Conservation (phyloP, 352 stramenopile genomes). For the Phytopythium aichiense region DNA sequence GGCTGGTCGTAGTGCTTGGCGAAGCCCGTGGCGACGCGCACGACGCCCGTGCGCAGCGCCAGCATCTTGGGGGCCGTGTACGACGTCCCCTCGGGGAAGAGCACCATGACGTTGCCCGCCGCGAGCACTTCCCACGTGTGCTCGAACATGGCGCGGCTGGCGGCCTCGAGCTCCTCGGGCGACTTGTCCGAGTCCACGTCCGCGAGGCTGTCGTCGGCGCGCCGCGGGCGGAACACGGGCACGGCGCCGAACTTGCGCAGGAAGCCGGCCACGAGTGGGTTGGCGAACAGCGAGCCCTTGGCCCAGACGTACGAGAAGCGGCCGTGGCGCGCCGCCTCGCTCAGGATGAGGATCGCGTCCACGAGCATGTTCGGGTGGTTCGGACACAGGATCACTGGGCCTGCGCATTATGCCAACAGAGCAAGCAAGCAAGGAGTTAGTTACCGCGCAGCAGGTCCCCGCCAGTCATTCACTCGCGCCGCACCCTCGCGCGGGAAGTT, state of each 20-base stretch:
- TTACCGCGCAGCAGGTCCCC: neutral
- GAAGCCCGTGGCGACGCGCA: constrained; percentile 70
- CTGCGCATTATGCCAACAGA: constrained; percentile 11
- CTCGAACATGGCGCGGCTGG: constrained; percentile 74
- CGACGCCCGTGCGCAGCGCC: constrained; percentile 62
- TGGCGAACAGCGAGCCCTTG: constrained; percentile 75
- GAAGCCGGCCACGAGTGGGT: constrained; percentile 33
- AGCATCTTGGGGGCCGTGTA: constrained; percentile 82
- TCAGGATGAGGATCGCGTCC: constrained; percentile 71
- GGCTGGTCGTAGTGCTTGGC: constrained; percentile 60
- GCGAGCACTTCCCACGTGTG: constrained; percentile 60
- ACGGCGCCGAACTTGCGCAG: constrained; percentile 54
- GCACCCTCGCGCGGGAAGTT: constrained; percentile 69
- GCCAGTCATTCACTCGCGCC: too few species aligned
- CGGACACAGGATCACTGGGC: constrained; percentile 70
- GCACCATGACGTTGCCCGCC: constrained; percentile 62
- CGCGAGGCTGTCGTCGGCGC: constrained; percentile 33
- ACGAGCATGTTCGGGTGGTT: constrained; percentile 86
- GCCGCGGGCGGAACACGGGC: constrained; percentile 61
- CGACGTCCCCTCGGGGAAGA: constrained; percentile 78
- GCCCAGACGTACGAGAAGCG: constrained; percentile 68
- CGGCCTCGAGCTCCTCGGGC: constrained; percentile 50
- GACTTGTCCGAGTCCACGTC: constrained; percentile 67
- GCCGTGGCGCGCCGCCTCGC: constrained; percentile 47
- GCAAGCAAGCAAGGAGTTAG: too few species aligned